Evolutionary conservation across 805 yeast species (phyloP), one percentile per base, ranked within the genome.

Genomic region (Candida adriatica): DNA sequence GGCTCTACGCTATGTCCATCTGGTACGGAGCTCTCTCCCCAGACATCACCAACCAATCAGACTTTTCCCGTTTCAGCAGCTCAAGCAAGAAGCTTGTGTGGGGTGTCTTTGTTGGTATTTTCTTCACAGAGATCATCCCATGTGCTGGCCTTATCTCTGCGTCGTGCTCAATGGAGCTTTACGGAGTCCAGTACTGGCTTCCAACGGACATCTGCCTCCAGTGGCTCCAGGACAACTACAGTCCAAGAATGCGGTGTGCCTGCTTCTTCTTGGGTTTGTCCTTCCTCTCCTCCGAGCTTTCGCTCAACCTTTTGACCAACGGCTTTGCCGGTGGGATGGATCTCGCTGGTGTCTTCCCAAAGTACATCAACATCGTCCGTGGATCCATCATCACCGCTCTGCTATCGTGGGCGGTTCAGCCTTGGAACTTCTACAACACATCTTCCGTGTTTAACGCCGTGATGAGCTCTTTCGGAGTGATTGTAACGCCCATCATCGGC

Each of bases 11-110:
- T 13, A 59, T 62, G 38, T 48, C 60, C 10, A 52, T 55, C 16
- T 61, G 68, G 65, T 61, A 58, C 30, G 60, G 66, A 18, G 58
- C 64, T 16, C 41, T 64, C 11, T 52, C 63, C 11, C 51, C 64
- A 4, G 64, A 58, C 34, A 56, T 62, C 27, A 51, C 64, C 13
- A 64, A 64, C 34, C 62, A 58, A 37, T 49, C 63, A 17, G 69
- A 64, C 41, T 64, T 51, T 37, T 55, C 67, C 5, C 48, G 70
- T 42, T 64, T 64, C 40, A 55, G 64, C 8, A 38, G 41, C 6
- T 35, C 45, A 10, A 39, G 42, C 18, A 48, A 37, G 25, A 48
- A 58, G 9, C 45, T 56, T 11, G 40, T 50, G 15, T 26, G 33
- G 24, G 65, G 64, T 19, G 47, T 56, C 7, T 44, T 58, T 26